A percentile compares a stretch with the other conserved stretches of the same genome.
phyloP scores from a whole-genome alignment of 1,284 basidiomycete genomes.

The Psilocybe mexicana region DNA sequence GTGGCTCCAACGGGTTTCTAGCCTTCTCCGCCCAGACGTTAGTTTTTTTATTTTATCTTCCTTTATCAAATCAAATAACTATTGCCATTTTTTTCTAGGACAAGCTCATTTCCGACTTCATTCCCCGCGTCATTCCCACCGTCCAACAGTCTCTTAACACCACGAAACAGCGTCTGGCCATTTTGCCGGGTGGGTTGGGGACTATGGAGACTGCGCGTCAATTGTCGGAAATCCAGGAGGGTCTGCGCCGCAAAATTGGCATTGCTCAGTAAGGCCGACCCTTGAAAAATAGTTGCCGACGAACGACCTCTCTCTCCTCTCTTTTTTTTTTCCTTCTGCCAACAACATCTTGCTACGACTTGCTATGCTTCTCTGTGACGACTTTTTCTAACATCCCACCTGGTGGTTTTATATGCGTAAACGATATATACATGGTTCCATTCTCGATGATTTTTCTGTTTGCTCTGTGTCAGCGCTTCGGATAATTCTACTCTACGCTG shows the following conservation, averaged over 20 bases:
- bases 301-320: not conserved
- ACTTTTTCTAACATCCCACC: not conserved
- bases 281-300: not conserved
- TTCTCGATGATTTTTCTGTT: constrained; percentile 1
- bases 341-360: constrained; percentile 20
- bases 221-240: constrained; percentile 74
- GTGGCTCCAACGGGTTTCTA: constrained; percentile 78
- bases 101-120: constrained; percentile 77
- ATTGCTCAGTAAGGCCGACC: constrained; percentile 20
- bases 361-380: constrained; percentile 6
- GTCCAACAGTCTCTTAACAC: constrained; percentile 74
- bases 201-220: constrained; percentile 65
- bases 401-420: not conserved
- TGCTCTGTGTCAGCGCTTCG: not conserved
- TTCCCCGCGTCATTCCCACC: constrained; percentile 74
- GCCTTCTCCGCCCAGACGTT: constrained; percentile 70
- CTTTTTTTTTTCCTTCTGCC: not conserved
- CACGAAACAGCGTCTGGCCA: constrained; percentile 73
- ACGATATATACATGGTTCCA: not conserved
- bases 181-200: constrained; percentile 69
- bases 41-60: constrained; percentile 27
- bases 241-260: constrained; percentile 59
- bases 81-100: constrained; percentile 46
- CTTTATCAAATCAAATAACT: constrained; percentile 4
- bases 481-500: too few species aligned